These are phyloP conservation scores for Trichoderma atrobrunneum DNA, from an alignment of 2,329 filamentous ascomycete species.

Conservation along the genomic window DNA sequence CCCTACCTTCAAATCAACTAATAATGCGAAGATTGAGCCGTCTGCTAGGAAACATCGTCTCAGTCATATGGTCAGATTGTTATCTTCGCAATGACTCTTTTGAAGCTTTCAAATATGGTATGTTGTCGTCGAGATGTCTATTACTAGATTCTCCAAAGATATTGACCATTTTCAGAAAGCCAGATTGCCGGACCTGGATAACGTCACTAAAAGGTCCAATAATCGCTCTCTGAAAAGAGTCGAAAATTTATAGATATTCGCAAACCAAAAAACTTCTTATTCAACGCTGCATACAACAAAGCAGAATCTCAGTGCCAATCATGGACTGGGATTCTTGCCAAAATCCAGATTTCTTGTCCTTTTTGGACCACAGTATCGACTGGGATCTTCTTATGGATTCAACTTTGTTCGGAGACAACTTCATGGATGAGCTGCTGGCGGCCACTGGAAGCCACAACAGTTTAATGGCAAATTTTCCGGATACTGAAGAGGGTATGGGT, in stretches of 20 bases:
- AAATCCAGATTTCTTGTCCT: background rate
- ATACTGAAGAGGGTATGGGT: too few relatives aligned
- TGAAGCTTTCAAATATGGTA: background rate
- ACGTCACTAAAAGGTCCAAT: conserved; percentile 1
- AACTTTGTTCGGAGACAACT: background rate
- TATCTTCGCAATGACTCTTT: background rate
- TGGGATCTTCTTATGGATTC: background rate
- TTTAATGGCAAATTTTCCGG: background rate
- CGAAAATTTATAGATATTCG: background rate
- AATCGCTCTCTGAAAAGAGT: background rate
- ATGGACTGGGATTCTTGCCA: background rate
- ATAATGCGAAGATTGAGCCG: background rate
- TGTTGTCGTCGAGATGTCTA: background rate
- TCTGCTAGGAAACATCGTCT: background rate
- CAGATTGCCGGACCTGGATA: conserved; percentile 1
- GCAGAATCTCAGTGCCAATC: background rate
- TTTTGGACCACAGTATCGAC: background rate
- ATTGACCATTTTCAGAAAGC: background rate
- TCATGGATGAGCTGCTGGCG: background rate
- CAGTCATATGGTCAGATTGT: background rate
- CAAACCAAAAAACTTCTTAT: background rate
- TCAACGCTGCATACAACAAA: background rate
- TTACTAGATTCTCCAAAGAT: background rate
- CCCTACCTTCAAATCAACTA: background rate
- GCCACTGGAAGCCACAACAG: background rate